These are phyloP conservation scores for Botrytis cinerea DNA, from an alignment of 2,329 filamentous ascomycete species.

Conservation along the genomic window DNA sequence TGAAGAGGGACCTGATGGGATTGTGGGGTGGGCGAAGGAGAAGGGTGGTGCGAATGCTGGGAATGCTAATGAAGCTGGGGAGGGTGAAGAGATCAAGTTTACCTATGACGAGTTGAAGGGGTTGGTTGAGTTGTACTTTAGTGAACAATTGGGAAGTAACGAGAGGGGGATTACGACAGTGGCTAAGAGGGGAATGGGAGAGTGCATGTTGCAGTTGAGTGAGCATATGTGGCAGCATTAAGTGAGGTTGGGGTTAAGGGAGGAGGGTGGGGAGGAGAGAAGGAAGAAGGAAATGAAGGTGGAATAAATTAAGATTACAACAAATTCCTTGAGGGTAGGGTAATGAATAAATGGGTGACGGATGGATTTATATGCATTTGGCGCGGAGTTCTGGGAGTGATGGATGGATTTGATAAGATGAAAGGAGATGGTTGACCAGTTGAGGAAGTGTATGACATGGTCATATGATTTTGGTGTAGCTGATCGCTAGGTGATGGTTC, in stretches of 20 bases:
- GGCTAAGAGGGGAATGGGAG: conserved; percentile 69
- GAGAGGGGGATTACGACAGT: conserved; percentile 67
- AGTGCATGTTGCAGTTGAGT: conserved; percentile 68
- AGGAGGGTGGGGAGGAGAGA: no score
- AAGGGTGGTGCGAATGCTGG: conserved; percentile 25
- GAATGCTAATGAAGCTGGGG: conserved; percentile 54
- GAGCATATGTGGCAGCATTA: conserved; percentile 68
- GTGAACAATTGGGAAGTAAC: conserved; percentile 64
- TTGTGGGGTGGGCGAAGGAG: conserved; percentile 60
- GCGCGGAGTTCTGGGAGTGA: conserved; percentile 7
- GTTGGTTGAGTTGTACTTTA: conserved; percentile 67
- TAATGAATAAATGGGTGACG: not conserved
- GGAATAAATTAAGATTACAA: not conserved
- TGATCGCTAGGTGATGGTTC: not conserved
- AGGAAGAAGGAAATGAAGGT: not conserved
- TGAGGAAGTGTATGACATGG: not conserved
- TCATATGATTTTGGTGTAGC: not conserved
- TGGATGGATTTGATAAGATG: not conserved
- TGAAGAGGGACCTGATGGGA: conserved; percentile 62
- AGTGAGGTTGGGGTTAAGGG: not conserved
- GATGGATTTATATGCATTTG: conserved; percentile 12
- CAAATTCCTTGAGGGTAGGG: not conserved
- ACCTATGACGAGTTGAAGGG: conserved; percentile 67
- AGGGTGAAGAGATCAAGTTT: conserved; percentile 49
- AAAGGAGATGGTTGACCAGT: not conserved